phyloP scores from a whole-genome alignment of 208 protist species.

The Entamoeba histolytica region DNA sequence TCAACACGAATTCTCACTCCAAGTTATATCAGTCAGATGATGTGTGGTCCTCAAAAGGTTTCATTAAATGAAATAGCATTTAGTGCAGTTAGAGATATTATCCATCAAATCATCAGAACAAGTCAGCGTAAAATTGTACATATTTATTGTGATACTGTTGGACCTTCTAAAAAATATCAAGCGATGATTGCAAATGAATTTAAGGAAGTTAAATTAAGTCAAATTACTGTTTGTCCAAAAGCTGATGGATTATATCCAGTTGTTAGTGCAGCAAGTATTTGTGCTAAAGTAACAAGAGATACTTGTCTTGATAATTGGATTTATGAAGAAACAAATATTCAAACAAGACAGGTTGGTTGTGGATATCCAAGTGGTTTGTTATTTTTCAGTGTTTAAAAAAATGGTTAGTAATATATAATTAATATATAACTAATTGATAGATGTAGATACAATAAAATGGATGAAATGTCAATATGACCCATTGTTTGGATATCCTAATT shows the following conservation, averaged over 20 bases:
- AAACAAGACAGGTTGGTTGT: not conserved
- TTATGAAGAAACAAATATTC: not conserved
- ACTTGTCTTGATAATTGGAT: not conserved
- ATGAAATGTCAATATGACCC: slow-evolving; percentile 9
- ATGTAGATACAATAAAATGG: slow-evolving; percentile 10
- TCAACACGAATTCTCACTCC: not conserved
- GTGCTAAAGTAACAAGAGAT: slow-evolving; percentile 49
- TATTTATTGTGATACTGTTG: slow-evolving; percentile 69
- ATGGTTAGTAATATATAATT: too few species aligned
- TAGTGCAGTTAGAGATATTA: not conserved
- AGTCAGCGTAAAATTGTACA: not conserved
- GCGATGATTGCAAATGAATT: slow-evolving; percentile 46
- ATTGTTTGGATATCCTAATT: slow-evolving; percentile 23
- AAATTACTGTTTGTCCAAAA: slow-evolving; percentile 50
- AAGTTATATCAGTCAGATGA: not conserved
- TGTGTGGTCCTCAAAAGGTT: not conserved
- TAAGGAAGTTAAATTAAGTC: slow-evolving; percentile 39
- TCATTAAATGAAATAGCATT: not conserved
- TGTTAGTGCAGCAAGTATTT: slow-evolving; percentile 63
- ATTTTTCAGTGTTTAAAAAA: too few species aligned
- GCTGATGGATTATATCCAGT: slow-evolving; percentile 63
- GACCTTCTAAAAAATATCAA: slow-evolving; percentile 53
- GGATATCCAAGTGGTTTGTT: slow-evolving; percentile 13
- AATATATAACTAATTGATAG: too few species aligned
- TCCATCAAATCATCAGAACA: not conserved